Evolutionary conservation across 2,329 filamentous ascomycete species (phyloP), one percentile per base, ranked within the genome.

Genomic region (Neocatenulostroma microsporum): DNA sequence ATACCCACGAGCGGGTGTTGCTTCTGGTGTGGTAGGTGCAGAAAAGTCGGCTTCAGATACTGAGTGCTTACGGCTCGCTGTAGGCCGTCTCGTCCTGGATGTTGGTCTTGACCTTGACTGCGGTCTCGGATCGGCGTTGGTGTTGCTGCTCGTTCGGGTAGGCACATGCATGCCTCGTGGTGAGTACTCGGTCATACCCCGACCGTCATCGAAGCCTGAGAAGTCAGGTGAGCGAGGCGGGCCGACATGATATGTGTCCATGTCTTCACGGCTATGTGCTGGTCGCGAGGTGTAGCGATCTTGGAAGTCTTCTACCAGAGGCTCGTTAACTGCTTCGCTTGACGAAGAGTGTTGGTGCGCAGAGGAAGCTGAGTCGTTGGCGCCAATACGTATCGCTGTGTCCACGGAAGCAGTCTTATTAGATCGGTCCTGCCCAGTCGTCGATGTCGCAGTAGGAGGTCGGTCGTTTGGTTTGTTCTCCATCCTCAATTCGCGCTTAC

Each of bases 281-380:
- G 19, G 13, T 15, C 17, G 20, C 9, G 13, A 8, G 12, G 12
- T 21, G 37, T 50, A 49, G 17, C 40, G 43, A 28, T 46, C 43
- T 10, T 49, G 45, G 26, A 52, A 51, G 41, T 56, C 50, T 21
- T 56, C 44, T 7, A 45, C 42, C 26, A 50, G 31, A 4, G 48
- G 48, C 24, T 51, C 48, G 20, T 43, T 39, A 18, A 37, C 18
- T 8, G 35, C 45, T 24, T 42, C 40, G 21, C 30, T 47, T 40
- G 38, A n/a, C n/a, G 41, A 32, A 19, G 21, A 14, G 13, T 18
- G 28, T 28, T 25, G 19, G 10, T 6, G 20, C 17, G 13, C 17
- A 18, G 20, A 12, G 9, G 20, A 21, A 23, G 13, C 21, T 13
- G 12, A 17, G 14, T 4, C 17, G 25, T n/a, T 29, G n/a, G n/a